Evolutionary conservation across 2,329 filamentous ascomycete species (phyloP), one percentile per base, ranked within the genome.

Genomic region (Xylariaceae sp.): DNA sequence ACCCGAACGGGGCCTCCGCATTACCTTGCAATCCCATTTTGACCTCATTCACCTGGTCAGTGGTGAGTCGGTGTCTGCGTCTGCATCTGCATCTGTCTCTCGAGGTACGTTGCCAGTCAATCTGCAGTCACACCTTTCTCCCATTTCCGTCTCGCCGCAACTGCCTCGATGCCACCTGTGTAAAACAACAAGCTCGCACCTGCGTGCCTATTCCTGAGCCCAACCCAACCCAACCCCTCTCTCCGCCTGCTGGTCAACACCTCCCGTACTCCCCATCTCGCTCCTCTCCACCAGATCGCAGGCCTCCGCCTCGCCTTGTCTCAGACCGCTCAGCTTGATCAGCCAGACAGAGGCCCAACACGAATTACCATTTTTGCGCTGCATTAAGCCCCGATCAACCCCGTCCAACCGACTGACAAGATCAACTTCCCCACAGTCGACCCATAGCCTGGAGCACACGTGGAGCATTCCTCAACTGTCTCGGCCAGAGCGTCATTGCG

Each of bases 391-490:
- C 49, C 47, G 18, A 53, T 52, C 49, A 43, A 54, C 50, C 47
- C 18, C 36, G 10, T 42, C 33, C 27, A 54, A 45, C 45, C 48
- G 22, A 53, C 56, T 63, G 49, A 58, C 53, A 42, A 36, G 17
- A 32, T 27, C 11, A 36, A 33, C 44, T 45, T n/a, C 48, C 3
- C 12, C 33, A 14, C 5, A 36, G 12, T 5, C 33, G 5, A 15
- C 4, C 15, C 47, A 15, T 44, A 49, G 43, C 51, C 48, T 42
- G 52, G 51, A 50, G 50, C 52, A 52, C 54, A 47, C 54, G 54
- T 54, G 54, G 52, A 51, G 47, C 56, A 57, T 57, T 54, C 50
- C 54, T 54, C 53, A 7, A 27, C 50, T 53, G 45, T 39, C 47
- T 54, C 42, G 35, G 44, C 49, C 36, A 52, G 49, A 15, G 35